Base-by-base conservation (phyloP, 139 green algal species). In the Chlorella sp. region DNA sequence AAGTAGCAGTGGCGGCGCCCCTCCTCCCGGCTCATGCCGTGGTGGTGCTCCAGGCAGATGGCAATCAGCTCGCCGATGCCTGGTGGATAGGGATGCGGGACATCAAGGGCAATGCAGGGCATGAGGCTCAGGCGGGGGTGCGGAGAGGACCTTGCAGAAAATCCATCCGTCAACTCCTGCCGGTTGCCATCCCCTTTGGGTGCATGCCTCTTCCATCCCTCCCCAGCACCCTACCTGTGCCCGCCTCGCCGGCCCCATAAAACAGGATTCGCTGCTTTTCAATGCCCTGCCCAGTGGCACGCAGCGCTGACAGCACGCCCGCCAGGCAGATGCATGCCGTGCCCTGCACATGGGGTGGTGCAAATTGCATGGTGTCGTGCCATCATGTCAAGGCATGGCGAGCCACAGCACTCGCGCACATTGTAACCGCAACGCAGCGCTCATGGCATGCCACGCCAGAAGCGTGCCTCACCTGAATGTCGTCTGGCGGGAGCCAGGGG, bases 311-410 rank as follows among this genome's bases (percentile, higher is more conserved):
- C 44, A 98, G 90, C 56, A 98, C 28, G 0, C 92, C 94, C 3
- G 95, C 93, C 64, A 98, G 85, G 6, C 91, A 92, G 60, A 98
- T 94, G 84, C 88, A 90, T 0, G 95, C 95, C 1, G 95, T 98
- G 68, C 93, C 94, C 85, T 97, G 92, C 41, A 93, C 92, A 75
- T n/a, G n/a, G n/a, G n/a, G n/a, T n/a, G n/a, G n/a, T n/a, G n/a
- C n/a, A n/a, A n/a, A n/a, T n/a, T n/a, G 93, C 51, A 54, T 11
- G 1, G 16, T 48, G 20, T 26, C 1, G 14, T 32, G 94, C 48
- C 96, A 96, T 78, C 8, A 54, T 5, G 22, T 36, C 38, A n/a
- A n/a, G n/a, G 24, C 28, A 68, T 3, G 60, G 60, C 1, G 24
- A 68, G 28, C 24, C 28, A 30, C 60, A 17, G 34, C 13, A 26